Percentiles rank a stretch among this genome's conserved stretches.
Conservation (phyloP, 495 filamentous ascomycete genomes). For the Trichocladium uniseriatum region DNA sequence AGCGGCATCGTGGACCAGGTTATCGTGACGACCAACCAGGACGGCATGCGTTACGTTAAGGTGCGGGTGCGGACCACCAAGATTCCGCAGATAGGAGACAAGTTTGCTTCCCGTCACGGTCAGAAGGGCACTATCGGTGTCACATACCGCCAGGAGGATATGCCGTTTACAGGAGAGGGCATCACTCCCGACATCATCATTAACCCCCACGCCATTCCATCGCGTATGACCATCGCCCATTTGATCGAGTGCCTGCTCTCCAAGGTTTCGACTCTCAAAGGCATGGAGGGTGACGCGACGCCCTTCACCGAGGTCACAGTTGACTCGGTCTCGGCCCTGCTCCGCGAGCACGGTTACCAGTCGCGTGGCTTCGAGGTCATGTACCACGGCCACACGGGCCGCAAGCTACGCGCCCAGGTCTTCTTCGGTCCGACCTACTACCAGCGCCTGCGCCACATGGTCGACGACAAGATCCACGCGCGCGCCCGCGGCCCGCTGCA, state of each 20-base stretch:
- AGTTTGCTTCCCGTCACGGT: conserved; percentile 97
- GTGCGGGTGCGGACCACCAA: conserved; percentile 96
- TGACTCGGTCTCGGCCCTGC: conserved; percentile 77
- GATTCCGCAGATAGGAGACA: conserved; percentile 96
- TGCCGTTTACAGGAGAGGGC: conserved; percentile 93
- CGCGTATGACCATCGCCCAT: conserved; percentile 99
- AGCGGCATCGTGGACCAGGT: conserved; percentile 94
- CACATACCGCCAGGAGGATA: conserved; percentile 93
- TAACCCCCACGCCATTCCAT: conserved; percentile 98
- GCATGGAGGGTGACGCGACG: conserved; percentile 92
- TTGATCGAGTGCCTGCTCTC: conserved; percentile 97
- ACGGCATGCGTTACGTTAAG: conserved; percentile 87
- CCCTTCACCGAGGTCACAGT: conserved; percentile 98
- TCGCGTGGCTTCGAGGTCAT: conserved; percentile 95
- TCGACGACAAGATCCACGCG: conserved; percentile 99
- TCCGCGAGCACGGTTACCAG: conserved; percentile 91
- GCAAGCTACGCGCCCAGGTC: conserved; percentile 84
- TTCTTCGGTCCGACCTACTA: conserved; percentile 99
- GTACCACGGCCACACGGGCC: conserved; percentile 96
- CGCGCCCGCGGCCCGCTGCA: conserved; percentile 90
- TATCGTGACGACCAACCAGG: conserved; percentile 82
- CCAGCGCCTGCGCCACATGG: conserved; percentile 97
- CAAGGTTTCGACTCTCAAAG: conserved; percentile 85
- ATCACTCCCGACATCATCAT: conserved; percentile 94
- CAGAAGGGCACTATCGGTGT: conserved; percentile 99